These are phyloP conservation scores for Botrytis hyacinthi DNA, from an alignment of 2,329 filamentous ascomycete genomes.

Conservation along the genomic window DNA sequence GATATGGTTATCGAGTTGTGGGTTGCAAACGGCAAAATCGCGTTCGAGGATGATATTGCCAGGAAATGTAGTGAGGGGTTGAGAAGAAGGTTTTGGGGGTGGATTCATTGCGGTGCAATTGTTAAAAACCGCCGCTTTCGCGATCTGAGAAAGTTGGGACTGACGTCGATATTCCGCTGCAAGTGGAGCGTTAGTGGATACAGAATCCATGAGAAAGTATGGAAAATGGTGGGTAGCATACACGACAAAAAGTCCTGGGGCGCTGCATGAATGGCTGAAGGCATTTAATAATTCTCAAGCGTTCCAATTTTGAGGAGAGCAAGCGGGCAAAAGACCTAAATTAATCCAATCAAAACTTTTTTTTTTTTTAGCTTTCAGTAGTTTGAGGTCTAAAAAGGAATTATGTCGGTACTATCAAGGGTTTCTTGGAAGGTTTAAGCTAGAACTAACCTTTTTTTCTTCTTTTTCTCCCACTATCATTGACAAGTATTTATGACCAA, in stretches of 20 bases:
- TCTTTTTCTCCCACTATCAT: not conserved
- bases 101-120: slow-evolving; percentile 17
- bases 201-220: not conserved
- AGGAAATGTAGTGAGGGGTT: slow-evolving; percentile 14
- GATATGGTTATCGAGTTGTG: slow-evolving; percentile 10
- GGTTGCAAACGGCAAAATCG: slow-evolving; percentile 17
- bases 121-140: slow-evolving; percentile 15
- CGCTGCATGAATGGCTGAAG: slow-evolving; percentile 21
- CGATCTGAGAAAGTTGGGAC: slow-evolving; percentile 20
- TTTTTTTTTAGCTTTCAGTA: slow-evolving; percentile 1
- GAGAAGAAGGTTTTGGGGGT: slow-evolving; percentile 2
- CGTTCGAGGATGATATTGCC: slow-evolving; percentile 4
- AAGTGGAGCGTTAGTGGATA: slow-evolving; percentile 14
- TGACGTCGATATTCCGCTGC: slow-evolving; percentile 21
- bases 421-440: not conserved
- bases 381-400: slow-evolving; percentile 8
- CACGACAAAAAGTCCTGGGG: slow-evolving; percentile 14
- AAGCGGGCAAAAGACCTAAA: not conserved
- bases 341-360: not conserved
- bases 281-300: slow-evolving; percentile 9
- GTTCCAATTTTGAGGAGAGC: not conserved
- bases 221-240: slow-evolving; percentile 16
- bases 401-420: slow-evolving; percentile 8
- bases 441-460: slow-evolving; percentile 4
- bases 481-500: not conserved